Evolutionary conservation across 1,284 basidiomycete species (phyloP).

Genomic region (Apiotrichum gracile): DNA sequence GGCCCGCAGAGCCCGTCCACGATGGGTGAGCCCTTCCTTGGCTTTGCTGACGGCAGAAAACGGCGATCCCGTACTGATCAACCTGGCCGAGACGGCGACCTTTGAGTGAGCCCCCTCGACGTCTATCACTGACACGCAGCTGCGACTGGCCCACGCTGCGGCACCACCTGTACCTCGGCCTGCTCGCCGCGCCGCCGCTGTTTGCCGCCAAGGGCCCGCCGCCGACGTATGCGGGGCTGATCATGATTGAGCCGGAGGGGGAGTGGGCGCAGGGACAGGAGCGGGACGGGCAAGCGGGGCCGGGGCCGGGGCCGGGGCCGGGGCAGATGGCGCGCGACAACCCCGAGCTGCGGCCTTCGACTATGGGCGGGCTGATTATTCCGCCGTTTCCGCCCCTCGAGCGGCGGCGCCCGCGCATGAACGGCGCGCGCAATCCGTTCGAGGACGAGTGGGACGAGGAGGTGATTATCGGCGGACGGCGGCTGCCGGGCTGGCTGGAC

Average conservation of each 20-base stretch:
- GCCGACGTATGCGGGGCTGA: background rate
- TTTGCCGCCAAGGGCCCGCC: conserved; percentile 19
- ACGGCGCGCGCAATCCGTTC: conserved; percentile 15
- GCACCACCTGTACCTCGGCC: conserved; percentile 40
- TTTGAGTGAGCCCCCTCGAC: conserved; percentile 62
- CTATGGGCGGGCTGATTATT: conserved; percentile 62
- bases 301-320: too few relatives aligned
- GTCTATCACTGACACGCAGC: conserved; percentile 45
- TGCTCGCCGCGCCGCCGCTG: conserved; percentile 18
- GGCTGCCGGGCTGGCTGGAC: conserved; percentile 52
- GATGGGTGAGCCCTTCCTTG: background rate
- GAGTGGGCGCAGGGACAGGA: too few relatives aligned
- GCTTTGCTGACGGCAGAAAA: conserved; percentile 1
- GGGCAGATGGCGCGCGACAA: too few relatives aligned
- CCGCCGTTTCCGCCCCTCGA: conserved; percentile 68
- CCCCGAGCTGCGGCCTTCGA: conserved; percentile 31
- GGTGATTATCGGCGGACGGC: conserved; percentile 49
- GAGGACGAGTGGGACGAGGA: conserved; percentile 45
- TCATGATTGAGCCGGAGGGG: conserved; percentile 2
- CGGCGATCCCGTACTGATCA: conserved; percentile 58
- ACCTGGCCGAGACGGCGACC: conserved; percentile 63
- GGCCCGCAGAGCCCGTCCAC: background rate
- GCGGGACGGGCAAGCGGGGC: too few relatives aligned
- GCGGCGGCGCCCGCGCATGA: conserved; percentile 42
- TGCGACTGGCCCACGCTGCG: conserved; percentile 68